Evolutionary conservation across 192 early-diverging fungal species (phyloP).

Genomic region (Coemansia sp.): DNA sequence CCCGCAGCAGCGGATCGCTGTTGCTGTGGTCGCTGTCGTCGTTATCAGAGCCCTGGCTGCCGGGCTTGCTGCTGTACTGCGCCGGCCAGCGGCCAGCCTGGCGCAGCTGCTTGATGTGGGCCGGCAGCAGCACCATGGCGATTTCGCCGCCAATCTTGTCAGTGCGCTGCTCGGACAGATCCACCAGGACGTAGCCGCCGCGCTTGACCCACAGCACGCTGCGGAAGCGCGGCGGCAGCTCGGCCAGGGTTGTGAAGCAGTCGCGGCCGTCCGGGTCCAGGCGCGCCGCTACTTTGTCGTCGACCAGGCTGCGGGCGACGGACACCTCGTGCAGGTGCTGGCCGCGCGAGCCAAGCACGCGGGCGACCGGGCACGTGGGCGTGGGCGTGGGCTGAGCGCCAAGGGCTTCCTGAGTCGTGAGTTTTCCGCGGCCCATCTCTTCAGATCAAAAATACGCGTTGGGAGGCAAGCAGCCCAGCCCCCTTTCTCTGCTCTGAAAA

Average conservation of each 20-base stretch:
- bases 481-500: background rate
- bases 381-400: conserved; percentile 30
- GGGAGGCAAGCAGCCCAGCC: background rate
- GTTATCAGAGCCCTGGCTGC: background rate
- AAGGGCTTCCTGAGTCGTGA: conserved; percentile 41
- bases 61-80: conserved; percentile 11
- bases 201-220: conserved; percentile 80
- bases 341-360: conserved; percentile 61
- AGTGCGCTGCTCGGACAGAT: conserved; percentile 52
- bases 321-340: conserved; percentile 69
- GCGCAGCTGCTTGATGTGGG: conserved; percentile 67
- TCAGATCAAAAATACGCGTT: too few relatives aligned
- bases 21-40: conserved; percentile 1
- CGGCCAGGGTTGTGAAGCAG: conserved; percentile 56
- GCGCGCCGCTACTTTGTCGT: conserved; percentile 19
- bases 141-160: conserved; percentile 78
- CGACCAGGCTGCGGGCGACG: conserved; percentile 33
- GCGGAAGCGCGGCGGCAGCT: conserved; percentile 70
- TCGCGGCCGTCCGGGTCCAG: conserved; percentile 35
- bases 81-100: conserved; percentile 25
- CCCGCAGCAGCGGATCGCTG: background rate
- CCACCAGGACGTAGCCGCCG: conserved; percentile 59
- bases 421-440: conserved; percentile 42
- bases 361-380: conserved; percentile 42
- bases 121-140: conserved; percentile 62